A percentile compares a stretch with the other conserved stretches of the same genome.
Conservation (phyloP, 441 rosid genomes). For the Viola pubescens region DNA sequence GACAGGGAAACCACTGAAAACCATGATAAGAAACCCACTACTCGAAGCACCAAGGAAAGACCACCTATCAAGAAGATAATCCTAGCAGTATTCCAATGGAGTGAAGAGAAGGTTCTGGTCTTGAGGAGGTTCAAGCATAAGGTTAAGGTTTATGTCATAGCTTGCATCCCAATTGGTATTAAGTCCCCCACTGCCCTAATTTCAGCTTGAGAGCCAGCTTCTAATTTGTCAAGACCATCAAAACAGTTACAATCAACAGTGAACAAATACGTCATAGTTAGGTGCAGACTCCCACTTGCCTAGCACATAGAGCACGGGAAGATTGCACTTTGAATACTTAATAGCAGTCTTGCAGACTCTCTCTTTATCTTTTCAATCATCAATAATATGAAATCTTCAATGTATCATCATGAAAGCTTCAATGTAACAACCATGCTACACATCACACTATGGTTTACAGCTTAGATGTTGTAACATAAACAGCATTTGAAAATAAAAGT, state of each 20-base stretch:
- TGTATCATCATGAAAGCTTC: too few species aligned
- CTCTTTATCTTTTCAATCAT: too few species aligned
- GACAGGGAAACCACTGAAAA: constrained; percentile 4
- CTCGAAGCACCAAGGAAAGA: too few species aligned
- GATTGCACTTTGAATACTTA: too few species aligned
- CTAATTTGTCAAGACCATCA: constrained; percentile 5
- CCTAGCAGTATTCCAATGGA: constrained; percentile 30
- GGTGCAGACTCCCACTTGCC: too few species aligned
- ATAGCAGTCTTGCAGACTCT: too few species aligned
- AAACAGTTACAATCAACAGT: neutral
- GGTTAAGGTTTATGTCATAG: constrained; percentile 26
- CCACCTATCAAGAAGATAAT: constrained; percentile 26
- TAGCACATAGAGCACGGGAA: too few species aligned
- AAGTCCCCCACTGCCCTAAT: constrained; percentile 25
- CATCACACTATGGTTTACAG: neutral
- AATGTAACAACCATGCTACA: too few species aligned
- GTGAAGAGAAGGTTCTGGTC: constrained; percentile 33
- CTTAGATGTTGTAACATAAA: neutral
- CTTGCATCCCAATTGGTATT: constrained; percentile 28
- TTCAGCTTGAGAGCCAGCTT: constrained; percentile 21
- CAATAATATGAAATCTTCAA: too few species aligned
- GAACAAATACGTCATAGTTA: too few species aligned
- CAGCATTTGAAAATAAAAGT: neutral
- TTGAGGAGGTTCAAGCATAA: constrained; percentile 38
- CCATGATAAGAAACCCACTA: constrained; percentile 17